Base-by-base conservation (phyloP, 805 yeast genomes). In the Cyberlindnera bimundalis region DNA sequence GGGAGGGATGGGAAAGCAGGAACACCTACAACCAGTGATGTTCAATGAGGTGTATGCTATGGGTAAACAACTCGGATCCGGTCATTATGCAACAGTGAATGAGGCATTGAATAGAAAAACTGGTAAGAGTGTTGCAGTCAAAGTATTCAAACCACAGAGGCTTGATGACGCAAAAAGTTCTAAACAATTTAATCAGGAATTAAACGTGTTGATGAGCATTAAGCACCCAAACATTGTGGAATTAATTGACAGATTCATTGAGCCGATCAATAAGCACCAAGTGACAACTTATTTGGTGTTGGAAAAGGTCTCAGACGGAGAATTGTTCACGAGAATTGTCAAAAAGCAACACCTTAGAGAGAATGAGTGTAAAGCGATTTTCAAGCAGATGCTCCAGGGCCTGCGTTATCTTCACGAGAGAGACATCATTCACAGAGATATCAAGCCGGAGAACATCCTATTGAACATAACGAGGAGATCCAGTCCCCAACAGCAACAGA, bases 1-100 rank as follows among this genome's bases (percentile, higher is more conserved):
- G 9, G 25, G 16, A 23, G 1, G 32, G 3, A n/a, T 24, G 12
- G 17, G 20, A 12, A 9, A 12, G 12, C n/a, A 12, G 15, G n/a
- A 33, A 21, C n/a, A 12, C 9, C 11, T n/a, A 17, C 20, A 29
- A 46, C 15, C 8, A 8, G n/a, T 17, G 20, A 68, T 82, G 2
- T 77, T 84, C 39, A 76, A 73, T 46, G 84, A 81, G 52, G 72
- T 73, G 42, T 69, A 66, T 39, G 35, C 60, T 1, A 34, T 67
- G 15, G 86, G 85, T 1, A 69, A 67, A 40, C 76, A 79, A 47
- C 61, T 84, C 17, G 93, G 93, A 0, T 64, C 82, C 4, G 93
- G 93, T 1, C 91, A 84, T 60, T 84, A 84, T 53, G 91, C 93
- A 0, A 78, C 78, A n/a, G 93, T 84, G 3, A 81, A 78, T 55